Evolutionary conservation across 495 filamentous ascomycete genomes (phyloP).

Genomic region (Paragyromitra xinjiangensis): DNA sequence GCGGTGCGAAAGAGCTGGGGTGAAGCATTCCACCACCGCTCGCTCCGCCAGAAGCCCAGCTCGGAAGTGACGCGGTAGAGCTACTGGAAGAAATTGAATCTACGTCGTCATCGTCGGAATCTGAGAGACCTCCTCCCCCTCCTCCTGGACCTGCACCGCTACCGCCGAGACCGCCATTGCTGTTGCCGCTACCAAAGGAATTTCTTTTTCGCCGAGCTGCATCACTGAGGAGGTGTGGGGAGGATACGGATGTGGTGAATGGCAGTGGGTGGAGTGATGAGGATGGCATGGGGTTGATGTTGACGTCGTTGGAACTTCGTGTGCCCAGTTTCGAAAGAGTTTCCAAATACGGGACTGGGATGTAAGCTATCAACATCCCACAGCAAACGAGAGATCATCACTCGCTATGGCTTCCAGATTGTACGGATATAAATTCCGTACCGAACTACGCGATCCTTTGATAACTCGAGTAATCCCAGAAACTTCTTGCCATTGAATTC

Average conservation of each 20-base stretch:
- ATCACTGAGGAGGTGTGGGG: constrained; percentile 45
- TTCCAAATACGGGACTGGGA: constrained; percentile 13
- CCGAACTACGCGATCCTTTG: neutral
- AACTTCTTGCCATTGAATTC: constrained; percentile 9
- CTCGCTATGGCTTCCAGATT: neutral
- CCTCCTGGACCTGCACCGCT: constrained; percentile 17
- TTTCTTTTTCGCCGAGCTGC: constrained; percentile 40
- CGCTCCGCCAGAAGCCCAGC: constrained; percentile 31
- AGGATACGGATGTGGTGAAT: constrained; percentile 50
- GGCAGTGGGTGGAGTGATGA: constrained; percentile 50
- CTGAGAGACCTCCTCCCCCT: constrained; percentile 23
- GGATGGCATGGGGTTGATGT: constrained; percentile 46
- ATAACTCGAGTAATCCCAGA: constrained; percentile 10
- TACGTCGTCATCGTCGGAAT: constrained; percentile 44
- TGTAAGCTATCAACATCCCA: constrained; percentile 11
- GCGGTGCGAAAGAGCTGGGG: constrained; percentile 77
- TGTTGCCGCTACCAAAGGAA: constrained; percentile 18
- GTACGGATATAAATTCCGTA: constrained; percentile 9
- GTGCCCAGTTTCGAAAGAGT: constrained; percentile 8
- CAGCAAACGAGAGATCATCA: neutral
- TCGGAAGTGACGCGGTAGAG: constrained; percentile 46
- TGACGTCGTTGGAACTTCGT: constrained; percentile 31
- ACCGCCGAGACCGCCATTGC: constrained; percentile 22
- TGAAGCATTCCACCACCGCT: constrained; percentile 55
- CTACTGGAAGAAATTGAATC: constrained; percentile 48